These are phyloP conservation scores for Clonostachys chloroleuca DNA, from an alignment of 2,329 filamentous ascomycete genomes.

Conservation along the genomic window DNA sequence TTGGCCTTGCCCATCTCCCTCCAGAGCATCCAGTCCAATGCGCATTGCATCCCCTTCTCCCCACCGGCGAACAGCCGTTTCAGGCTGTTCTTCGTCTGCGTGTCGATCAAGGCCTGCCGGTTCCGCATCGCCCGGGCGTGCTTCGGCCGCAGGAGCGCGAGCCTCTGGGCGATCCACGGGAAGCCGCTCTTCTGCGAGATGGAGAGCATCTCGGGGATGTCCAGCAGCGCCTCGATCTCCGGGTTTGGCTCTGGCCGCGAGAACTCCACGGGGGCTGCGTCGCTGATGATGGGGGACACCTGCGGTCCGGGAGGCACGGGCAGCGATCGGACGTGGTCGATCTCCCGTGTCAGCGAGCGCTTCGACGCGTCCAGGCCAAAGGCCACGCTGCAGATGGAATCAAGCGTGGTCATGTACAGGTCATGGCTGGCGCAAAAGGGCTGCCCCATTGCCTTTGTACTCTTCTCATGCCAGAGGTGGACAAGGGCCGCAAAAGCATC, in stretches of 20 bases:
- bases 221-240: conserved; percentile 12
- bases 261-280: conserved; percentile 6
- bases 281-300: conserved; percentile 10
- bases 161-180: conserved; percentile 6
- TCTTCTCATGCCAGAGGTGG: conserved; percentile 26
- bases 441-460: conserved; percentile 14
- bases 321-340: conserved; percentile 1
- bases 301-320: not conserved
- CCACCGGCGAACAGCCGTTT: conserved; percentile 6
- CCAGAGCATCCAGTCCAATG: conserved; percentile 24
- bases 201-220: conserved; percentile 14
- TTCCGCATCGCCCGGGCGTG: conserved; percentile 16
- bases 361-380: conserved; percentile 18
- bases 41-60: conserved; percentile 8
- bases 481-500: conserved; percentile 18
- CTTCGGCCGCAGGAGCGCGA: conserved; percentile 14
- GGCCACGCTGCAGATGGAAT: conserved; percentile 18
- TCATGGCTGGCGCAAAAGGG: conserved; percentile 16
- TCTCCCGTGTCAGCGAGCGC: conserved; percentile 11
- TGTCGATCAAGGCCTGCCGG: conserved; percentile 9
- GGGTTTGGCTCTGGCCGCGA: conserved; percentile 4
- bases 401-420: conserved; percentile 22
- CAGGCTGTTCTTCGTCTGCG: conserved; percentile 12
- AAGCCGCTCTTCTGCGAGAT: not conserved
- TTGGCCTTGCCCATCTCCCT: conserved; percentile 22